Evolutionary conservation across 441 rosid species (phyloP).

Genomic region (Theobroma grandiflorum): DNA sequence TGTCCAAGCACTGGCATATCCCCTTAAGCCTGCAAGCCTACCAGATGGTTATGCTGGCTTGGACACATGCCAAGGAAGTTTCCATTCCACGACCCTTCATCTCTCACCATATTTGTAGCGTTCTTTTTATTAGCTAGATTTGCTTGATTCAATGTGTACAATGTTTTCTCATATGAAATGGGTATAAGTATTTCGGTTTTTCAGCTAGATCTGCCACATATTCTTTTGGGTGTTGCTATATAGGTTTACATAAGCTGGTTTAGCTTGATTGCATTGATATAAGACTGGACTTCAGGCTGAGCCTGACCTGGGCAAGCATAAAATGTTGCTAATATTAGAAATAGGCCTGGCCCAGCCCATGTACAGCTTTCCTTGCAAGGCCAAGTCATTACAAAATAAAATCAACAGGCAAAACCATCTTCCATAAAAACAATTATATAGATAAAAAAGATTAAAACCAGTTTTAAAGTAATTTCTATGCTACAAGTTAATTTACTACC

Average conservation of each 20-base stretch:
- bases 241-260: not conserved
- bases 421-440: not conserved
- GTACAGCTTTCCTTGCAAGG: not conserved
- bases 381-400: not conserved
- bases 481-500: constrained; percentile 45
- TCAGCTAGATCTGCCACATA: constrained; percentile 2
- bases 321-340: not conserved
- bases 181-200: constrained; percentile 1
- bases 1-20: not conserved
- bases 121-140: not conserved
- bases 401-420: not conserved
- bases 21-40: not conserved
- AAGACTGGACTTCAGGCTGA: not conserved
- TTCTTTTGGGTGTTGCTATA: not conserved
- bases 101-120: not conserved
- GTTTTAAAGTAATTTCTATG: not conserved
- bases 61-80: not conserved
- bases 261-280: constrained; percentile 3
- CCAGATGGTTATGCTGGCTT: not conserved
- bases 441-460: not conserved
- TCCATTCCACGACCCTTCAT: not conserved
- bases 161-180: not conserved
- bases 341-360: not conserved
- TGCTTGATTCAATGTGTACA: not conserved
- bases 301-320: not conserved